Percentiles rank a stretch among this genome's conserved stretches.
Conservation (phyloP, 108 stramenopile genomes). For the Cyclotella choctawhatcheeana region DNA sequence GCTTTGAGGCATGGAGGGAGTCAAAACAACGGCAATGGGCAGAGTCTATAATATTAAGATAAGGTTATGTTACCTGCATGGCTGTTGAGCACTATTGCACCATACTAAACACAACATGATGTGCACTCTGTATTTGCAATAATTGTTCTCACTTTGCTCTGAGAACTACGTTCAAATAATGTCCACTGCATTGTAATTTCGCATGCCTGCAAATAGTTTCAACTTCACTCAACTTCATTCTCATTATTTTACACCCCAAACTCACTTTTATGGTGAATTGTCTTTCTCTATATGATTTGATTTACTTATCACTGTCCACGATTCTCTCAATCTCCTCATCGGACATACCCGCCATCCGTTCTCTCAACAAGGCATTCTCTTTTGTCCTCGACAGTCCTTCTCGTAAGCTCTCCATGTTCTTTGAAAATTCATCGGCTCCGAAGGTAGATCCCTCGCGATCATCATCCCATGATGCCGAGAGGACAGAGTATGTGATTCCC, state of each 20-base stretch:
- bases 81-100: too few species aligned
- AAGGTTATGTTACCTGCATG: too few species aligned
- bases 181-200: too few species aligned
- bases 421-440: slow-evolving; percentile 74
- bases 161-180: too few species aligned
- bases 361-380: slow-evolving; percentile 80
- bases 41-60: background rate
- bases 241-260: too few species aligned
- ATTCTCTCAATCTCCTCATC: slow-evolving; percentile 56
- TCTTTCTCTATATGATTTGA: slow-evolving; percentile 46
- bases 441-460: slow-evolving; percentile 75
- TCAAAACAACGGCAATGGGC: background rate
- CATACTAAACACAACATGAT: too few species aligned
- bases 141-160: too few species aligned
- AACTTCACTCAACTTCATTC: too few species aligned
- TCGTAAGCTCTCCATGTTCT: slow-evolving; percentile 72
- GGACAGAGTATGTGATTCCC: slow-evolving; percentile 86
- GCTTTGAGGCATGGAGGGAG: slow-evolving; percentile 10
- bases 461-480: slow-evolving; percentile 83
- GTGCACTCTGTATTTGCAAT: too few species aligned
- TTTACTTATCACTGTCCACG: slow-evolving; percentile 27
- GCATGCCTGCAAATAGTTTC: too few species aligned
- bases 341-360: slow-evolving; percentile 64
- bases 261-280: too few species aligned
- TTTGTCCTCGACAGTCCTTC: slow-evolving; percentile 65